Conservation (phyloP, 169 alveolate species). For the Cryptosporidium ubiquitum region DNA sequence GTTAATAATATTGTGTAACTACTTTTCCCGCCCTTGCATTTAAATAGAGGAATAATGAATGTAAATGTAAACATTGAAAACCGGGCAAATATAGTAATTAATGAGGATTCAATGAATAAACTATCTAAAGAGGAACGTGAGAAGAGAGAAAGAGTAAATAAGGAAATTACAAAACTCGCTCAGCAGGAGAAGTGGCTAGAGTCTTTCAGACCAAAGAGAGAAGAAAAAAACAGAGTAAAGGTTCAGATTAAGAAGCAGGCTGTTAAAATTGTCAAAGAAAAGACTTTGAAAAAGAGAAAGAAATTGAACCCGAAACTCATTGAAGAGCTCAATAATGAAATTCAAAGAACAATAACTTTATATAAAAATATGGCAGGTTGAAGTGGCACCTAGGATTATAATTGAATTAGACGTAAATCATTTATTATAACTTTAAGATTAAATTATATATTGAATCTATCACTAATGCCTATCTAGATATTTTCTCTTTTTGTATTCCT, state of each 20-base stretch:
- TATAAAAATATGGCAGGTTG: background rate
- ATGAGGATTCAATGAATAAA: constrained; percentile 10
- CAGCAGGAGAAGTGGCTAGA: constrained; percentile 55
- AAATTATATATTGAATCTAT: background rate
- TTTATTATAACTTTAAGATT: background rate
- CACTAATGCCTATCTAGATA: background rate
- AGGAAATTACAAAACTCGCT: constrained; percentile 21
- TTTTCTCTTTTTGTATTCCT: constrained; percentile 35
- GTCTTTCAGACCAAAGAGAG: constrained; percentile 34
- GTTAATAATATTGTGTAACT: too few species aligned
- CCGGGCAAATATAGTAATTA: background rate
- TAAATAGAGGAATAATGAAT: background rate
- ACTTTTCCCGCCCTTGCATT: background rate
- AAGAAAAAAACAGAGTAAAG: constrained; percentile 22
- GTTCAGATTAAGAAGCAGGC: constrained; percentile 2
- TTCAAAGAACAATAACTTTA: constrained; percentile 35
- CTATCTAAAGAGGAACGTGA: background rate
- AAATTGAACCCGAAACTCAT: background rate
- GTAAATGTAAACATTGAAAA: background rate
- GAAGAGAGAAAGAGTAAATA: constrained; percentile 19
- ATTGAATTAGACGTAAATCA: background rate
- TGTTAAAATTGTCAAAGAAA: constrained; percentile 7
- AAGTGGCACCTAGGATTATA: background rate
- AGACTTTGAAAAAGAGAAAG: background rate
- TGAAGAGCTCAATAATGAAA: constrained; percentile 18